Evolutionary conservation across 2,329 filamentous ascomycete species (phyloP).

Genomic region (Nakataea oryzae): DNA sequence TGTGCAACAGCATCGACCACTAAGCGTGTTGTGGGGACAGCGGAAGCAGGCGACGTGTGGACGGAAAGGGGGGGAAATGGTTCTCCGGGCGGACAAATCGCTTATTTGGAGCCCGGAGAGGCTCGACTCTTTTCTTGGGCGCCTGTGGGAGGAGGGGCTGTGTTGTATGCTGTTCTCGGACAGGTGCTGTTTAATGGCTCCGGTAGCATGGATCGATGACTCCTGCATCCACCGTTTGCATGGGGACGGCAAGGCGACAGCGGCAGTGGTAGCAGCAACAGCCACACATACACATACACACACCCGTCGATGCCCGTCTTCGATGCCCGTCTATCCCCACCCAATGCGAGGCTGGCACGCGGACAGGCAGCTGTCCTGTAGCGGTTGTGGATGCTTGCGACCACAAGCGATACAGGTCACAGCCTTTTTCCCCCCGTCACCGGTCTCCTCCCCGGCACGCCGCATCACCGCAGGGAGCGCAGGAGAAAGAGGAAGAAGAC

Average conservation of each 20-base stretch:
- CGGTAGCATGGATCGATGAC: background rate
- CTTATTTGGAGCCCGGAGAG: background rate
- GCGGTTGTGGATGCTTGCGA: background rate
- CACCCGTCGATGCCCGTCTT: no score
- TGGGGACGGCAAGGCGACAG: background rate
- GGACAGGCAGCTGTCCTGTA: background rate
- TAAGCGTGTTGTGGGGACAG: slow-evolving; percentile 6
- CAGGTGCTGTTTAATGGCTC: background rate
- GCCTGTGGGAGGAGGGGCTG: background rate
- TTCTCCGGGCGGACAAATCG: background rate
- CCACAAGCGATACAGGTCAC: background rate
- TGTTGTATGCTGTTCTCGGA: background rate
- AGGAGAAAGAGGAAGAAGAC: background rate
- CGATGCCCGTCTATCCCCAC: slow-evolving; percentile 1
- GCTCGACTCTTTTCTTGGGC: background rate
- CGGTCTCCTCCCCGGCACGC: no score
- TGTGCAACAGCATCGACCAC: slow-evolving; percentile 14
- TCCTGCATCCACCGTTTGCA: background rate
- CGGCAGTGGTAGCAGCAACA: no score
- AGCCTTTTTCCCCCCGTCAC: background rate
- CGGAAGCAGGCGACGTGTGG: no score
- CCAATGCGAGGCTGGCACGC: background rate
- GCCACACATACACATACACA: no score
- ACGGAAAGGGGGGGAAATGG: no score
- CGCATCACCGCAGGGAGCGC: no score